Evolutionary conservation across 768 basidiomycete species (phyloP), one percentile per base, ranked within the genome.

Genomic region (Suillus subaureus): DNA sequence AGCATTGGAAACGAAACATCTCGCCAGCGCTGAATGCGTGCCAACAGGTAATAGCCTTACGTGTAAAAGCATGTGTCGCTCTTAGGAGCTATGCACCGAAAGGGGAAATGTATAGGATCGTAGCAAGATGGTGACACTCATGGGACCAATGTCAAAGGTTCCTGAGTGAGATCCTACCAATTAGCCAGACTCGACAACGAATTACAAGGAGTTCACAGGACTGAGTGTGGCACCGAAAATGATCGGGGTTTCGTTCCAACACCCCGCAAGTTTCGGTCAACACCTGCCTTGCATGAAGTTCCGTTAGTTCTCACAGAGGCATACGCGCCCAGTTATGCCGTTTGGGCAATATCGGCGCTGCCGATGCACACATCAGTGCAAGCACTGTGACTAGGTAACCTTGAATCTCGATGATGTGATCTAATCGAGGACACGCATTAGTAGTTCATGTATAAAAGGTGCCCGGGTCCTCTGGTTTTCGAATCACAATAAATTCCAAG

Each of bases 321-420:
- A 28, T 60, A 42, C 58, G 58, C 58, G 58, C 58, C 58, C 23
- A 66, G 47, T 73, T 66, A 77, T 78, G 77, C 72, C 71, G 75
- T 71, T 66, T 67, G 68, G 66, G 62, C 66, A 74, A 61, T 63
- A 69, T 52, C 62, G 49, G 61, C 65, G 61, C 65, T 55, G 61
- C 65, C 64, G 66, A 65, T 58, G 37, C 60, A 57, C 68, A 75
- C 75, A 69, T 77, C 75, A 74, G 68, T 70, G 67, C 70, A 35
- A 71, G 68, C 66, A 74, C 63, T 69, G 67, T 76, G 75, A 73
- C 74, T 78, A 68, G 74, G 75, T 77, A 75, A 66, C 72, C 68
- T 70, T 43, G 69, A 75, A 66, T 71, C 69, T 70, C 43, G 71
- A 68, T 75, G 72, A 78, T 78, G 66, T 69, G 70, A 73, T 73